These are phyloP conservation scores for Bromus sterilis DNA, from an alignment of 176 grass and related monocot species.

Conservation along the genomic window DNA sequence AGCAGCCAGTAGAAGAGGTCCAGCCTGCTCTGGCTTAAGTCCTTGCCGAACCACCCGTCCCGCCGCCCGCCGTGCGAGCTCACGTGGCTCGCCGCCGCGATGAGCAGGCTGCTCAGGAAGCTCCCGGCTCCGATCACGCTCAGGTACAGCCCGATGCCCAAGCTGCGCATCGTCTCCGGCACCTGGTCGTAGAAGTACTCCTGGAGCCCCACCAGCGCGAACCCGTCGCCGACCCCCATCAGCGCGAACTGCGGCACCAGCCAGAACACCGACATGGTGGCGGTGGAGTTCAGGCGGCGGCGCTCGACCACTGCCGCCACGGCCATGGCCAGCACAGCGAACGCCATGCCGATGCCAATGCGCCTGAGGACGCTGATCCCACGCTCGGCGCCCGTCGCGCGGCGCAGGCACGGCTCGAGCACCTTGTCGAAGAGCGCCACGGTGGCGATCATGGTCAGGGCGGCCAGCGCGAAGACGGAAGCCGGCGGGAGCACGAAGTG, in stretches of 20 bases:
- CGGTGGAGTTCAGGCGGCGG: constrained; percentile 5
- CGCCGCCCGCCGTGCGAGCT: constrained; percentile 11
- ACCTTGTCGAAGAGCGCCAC: constrained; percentile 57
- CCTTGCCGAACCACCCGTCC: constrained; percentile 58
- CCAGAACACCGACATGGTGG: constrained; percentile 50
- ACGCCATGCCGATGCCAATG: constrained; percentile 56
- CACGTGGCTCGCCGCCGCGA: constrained; percentile 38
- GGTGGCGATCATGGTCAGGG: constrained; percentile 51
- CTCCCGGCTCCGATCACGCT: constrained; percentile 65
- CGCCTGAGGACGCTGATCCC: constrained; percentile 72
- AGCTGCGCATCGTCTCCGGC: constrained; percentile 74
- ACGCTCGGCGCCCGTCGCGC: constrained; percentile 42
- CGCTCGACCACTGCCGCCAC: constrained; percentile 45
- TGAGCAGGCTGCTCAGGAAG: constrained; percentile 64
- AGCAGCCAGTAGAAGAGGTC: constrained; percentile 82
- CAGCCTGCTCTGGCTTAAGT: constrained; percentile 52
- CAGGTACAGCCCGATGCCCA: constrained; percentile 71
- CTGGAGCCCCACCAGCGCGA: constrained; percentile 72
- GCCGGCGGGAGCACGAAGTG: constrained; percentile 62
- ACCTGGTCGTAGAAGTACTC: constrained; percentile 96
- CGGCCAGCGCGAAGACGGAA: constrained; percentile 45
- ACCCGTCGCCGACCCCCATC: constrained; percentile 62
- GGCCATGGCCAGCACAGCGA: constrained; percentile 27
- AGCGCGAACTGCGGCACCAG: constrained; percentile 62
- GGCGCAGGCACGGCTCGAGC: constrained; percentile 51